Conservation (phyloP, 345 rosid species). For the Gossypium anomalum region DNA sequence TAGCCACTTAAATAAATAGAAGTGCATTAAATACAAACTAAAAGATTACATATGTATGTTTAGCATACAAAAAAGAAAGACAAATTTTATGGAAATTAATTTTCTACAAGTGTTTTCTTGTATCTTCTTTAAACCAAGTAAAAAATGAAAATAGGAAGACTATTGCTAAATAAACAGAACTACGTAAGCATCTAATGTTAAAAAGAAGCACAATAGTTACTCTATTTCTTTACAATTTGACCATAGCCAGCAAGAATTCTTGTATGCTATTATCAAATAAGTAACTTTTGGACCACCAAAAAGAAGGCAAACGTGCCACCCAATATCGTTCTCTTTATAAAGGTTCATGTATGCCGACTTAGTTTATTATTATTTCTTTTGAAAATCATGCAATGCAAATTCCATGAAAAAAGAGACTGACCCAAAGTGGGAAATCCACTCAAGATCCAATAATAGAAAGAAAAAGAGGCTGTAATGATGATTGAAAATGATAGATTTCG, state of each 20-base stretch:
- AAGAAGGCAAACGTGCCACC: background rate
- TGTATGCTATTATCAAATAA: background rate
- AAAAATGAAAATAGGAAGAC: background rate
- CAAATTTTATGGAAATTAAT: too few species aligned
- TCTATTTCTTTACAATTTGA: background rate
- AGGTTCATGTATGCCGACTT: background rate
- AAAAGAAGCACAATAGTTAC: background rate
- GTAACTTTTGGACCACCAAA: background rate
- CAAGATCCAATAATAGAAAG: background rate
- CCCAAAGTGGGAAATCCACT: conserved; percentile 10
- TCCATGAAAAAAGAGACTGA: background rate
- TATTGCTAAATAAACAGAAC: background rate
- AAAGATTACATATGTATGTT: too few species aligned
- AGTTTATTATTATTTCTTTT: conserved; percentile 2
- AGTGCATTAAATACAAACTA: too few species aligned
- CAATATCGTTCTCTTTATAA: background rate
- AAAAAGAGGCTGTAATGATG: background rate
- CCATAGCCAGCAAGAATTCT: too few species aligned
- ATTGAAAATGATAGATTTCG: background rate
- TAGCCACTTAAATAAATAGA: too few species aligned
- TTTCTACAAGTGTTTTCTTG: too few species aligned
- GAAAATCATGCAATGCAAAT: background rate
- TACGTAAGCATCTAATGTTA: background rate
- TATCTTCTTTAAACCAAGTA: too few species aligned
- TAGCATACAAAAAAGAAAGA: too few species aligned